These are phyloP conservation scores for Apiospora phragmitis DNA, from an alignment of 2,329 filamentous ascomycete genomes.

Conservation along the genomic window DNA sequence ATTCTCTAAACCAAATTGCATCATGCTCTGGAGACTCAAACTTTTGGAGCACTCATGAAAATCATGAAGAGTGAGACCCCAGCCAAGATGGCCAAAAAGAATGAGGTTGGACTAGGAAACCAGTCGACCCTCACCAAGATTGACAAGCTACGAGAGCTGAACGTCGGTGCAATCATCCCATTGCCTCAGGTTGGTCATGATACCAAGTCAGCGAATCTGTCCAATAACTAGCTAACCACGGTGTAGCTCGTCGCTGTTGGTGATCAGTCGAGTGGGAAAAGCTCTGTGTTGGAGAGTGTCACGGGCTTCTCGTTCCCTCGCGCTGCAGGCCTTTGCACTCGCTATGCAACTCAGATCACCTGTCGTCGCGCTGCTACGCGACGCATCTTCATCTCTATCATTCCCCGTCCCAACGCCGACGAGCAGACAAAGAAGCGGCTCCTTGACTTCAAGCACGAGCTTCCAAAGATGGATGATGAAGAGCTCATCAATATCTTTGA, in stretches of 20 bases:
- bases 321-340: slow-evolving; percentile 24
- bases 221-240: slow-evolving; percentile 29
- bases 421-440: background rate
- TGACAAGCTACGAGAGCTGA: slow-evolving; percentile 28
- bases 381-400: slow-evolving; percentile 12
- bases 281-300: slow-evolving; percentile 66
- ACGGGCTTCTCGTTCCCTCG: slow-evolving; percentile 29
- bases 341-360: slow-evolving; percentile 28
- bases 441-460: slow-evolving; percentile 7
- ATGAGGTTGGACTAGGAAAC: slow-evolving; percentile 19
- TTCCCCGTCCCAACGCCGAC: slow-evolving; percentile 11
- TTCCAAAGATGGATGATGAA: background rate
- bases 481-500: background rate
- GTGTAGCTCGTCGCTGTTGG: slow-evolving; percentile 66
- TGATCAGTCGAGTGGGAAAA: slow-evolving; percentile 75
- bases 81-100: background rate
- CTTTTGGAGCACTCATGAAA: background rate
- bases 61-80: background rate
- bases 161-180: slow-evolving; percentile 25
- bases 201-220: background rate
- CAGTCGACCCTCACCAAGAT: slow-evolving; percentile 25
- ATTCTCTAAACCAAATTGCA: background rate
- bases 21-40: no score
- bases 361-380: slow-evolving; percentile 11
- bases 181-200: slow-evolving; percentile 21